Base-by-base conservation (phyloP, 2,329 filamentous ascomycete genomes). In the Aspergillus candidus region DNA sequence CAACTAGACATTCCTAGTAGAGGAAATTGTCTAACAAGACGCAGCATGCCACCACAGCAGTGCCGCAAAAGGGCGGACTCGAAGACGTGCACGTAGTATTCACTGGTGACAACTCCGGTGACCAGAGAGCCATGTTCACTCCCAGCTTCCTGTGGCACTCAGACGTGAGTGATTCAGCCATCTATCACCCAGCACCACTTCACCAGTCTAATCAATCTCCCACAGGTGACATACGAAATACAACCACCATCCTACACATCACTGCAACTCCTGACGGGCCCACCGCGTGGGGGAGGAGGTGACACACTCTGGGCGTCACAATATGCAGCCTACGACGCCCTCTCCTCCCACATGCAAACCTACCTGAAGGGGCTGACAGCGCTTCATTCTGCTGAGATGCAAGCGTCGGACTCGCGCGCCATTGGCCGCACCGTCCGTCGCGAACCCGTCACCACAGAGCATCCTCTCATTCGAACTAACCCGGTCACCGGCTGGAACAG, bases 401-500 rank as follows among this genome's bases (percentile, higher is more conserved):
- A 78, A 63, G 75, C 73, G 11, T 69, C 72, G 29, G 75, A 73
- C 29, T 70, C 72, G 5, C 67, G 67, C 14, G 71, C 72, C 2
- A 60, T 72, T 12, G 74, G 75, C n/a, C 72, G 75, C 33, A 65
- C 71, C 7, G 73, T 78, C 3, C 71, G 75, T 18, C 72, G 75
- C 10, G 72, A 74, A 4, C 73, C 77, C 3, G 66, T 80, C 29
- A 70, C 69, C 6, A 78, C 75, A 0, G 69, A 73, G 39, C 77
- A 82, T 53, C 79, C 79, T 1, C 63, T 82, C 1, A 63, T 82
- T 35, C 72, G 79, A 14, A 79, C 76, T 0, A 73, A 83, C 54
- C 78, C 79, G 0, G 78, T 81, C 6, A 82, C 79, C 0, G 77
- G 77, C 8, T 81, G 77, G 77, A 81, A 82, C 59, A 71, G 68